A percentile compares a stretch with the other conserved stretches of the same genome.
Evolutionary conservation across 352 stramenopile genomes (phyloP).

Genomic region (Pythium rhizo-oryzae): DNA sequence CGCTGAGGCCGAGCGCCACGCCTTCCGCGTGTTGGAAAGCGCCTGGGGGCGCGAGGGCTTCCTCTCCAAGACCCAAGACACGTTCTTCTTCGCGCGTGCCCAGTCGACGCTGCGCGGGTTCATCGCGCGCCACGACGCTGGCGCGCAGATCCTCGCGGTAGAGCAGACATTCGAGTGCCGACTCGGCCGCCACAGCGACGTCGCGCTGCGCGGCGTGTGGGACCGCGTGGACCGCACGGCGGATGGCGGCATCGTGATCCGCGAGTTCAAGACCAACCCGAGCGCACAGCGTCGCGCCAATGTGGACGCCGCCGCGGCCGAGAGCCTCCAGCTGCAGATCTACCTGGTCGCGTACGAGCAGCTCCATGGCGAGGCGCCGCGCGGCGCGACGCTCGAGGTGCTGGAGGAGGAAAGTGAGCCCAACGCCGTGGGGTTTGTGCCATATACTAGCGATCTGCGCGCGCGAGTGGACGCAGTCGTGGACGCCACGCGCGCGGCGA

Average conservation of each 20-base stretch:
- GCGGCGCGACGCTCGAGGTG: slow-evolving; percentile 62
- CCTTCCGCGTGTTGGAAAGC: slow-evolving; percentile 1
- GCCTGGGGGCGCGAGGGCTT: slow-evolving; percentile 21
- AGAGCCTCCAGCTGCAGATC: slow-evolving; percentile 84
- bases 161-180: slow-evolving; percentile 65
- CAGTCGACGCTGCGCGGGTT: slow-evolving; percentile 47
- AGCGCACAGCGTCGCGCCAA: slow-evolving; percentile 44
- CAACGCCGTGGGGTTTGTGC: slow-evolving; percentile 40
- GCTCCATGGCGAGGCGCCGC: slow-evolving; percentile 55
- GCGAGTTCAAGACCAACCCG: slow-evolving; percentile 88
- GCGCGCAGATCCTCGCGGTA: slow-evolving; percentile 49
- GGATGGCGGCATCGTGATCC: slow-evolving; percentile 45
- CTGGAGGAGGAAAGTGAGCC: slow-evolving; percentile 35
- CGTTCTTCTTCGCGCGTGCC: slow-evolving; percentile 44
- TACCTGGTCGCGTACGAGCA: slow-evolving; percentile 79
- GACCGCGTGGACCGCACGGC: slow-evolving; percentile 63
- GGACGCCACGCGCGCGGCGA: slow-evolving; percentile 34
- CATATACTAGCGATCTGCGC: slow-evolving; percentile 34
- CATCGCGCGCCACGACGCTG: slow-evolving; percentile 29
- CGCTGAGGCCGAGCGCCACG: not conserved
- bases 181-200: slow-evolving; percentile 44
- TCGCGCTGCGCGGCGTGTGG: slow-evolving; percentile 72
- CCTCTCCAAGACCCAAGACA: slow-evolving; percentile 20
- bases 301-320: slow-evolving; percentile 47
- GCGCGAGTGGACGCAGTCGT: slow-evolving; percentile 38